Conservation (phyloP, 768 basidiomycete species). For the Suillus sp. region DNA sequence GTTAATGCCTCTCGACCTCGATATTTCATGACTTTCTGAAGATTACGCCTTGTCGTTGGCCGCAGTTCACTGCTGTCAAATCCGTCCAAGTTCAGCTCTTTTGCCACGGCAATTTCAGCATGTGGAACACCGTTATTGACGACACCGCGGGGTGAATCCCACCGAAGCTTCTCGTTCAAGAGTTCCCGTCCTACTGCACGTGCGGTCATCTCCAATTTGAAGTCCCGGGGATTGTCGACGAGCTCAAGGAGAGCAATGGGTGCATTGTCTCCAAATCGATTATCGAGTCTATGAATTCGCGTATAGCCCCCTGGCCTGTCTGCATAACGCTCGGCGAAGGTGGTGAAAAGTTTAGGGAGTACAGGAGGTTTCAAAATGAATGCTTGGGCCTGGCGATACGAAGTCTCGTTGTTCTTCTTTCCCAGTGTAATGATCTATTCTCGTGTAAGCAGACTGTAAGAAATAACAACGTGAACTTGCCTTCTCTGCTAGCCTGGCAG, state of each 20-base stretch:
- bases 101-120: constrained; percentile 47
- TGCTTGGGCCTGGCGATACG: constrained; percentile 71
- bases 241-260: constrained; percentile 90
- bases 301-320: constrained; percentile 92
- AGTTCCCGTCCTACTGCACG: constrained; percentile 87
- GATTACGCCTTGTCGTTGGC: constrained; percentile 69
- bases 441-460: constrained; percentile 12
- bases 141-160: constrained; percentile 44
- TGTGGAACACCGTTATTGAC: constrained; percentile 53
- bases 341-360: constrained; percentile 81
- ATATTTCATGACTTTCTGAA: constrained; percentile 72
- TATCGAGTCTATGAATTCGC: constrained; percentile 89
- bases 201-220: constrained; percentile 87
- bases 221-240: constrained; percentile 91
- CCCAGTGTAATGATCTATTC: constrained; percentile 86
- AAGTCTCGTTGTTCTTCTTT: constrained; percentile 74
- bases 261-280: constrained; percentile 89
- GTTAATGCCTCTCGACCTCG: constrained; percentile 47
- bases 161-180: constrained; percentile 54
- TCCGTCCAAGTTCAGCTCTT: constrained; percentile 46
- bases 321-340: constrained; percentile 79
- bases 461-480: constrained; percentile 37
- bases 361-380: constrained; percentile 76
- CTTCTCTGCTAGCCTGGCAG: constrained; percentile 92
- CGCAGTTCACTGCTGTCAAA: constrained; percentile 50